Evolutionary conservation across 768 basidiomycete genomes (phyloP), one percentile per base, ranked within the genome.

Genomic region (Termitomyces sp.): DNA sequence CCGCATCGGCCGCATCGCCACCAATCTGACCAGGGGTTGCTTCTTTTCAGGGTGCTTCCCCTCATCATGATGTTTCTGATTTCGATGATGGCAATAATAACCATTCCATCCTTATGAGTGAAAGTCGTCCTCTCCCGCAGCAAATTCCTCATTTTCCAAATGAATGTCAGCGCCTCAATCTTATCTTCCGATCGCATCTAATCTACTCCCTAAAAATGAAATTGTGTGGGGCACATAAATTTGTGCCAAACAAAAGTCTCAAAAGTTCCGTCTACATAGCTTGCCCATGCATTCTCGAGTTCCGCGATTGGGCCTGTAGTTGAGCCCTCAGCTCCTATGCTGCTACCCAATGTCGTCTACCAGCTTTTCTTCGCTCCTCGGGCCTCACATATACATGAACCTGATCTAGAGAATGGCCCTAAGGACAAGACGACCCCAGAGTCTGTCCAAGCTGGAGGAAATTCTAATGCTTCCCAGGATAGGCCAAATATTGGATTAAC

Each of bases 351-450:
- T 49, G 53, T 56, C 19, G 52, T 56, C 47, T 58, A 55, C 35
- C 56, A 60, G 32, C 59, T 61, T 32, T 58, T 62, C 37, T 54
- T 62, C 24, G 58, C 56, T 47, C 51, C 49, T 22, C 32, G 45
- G n/a, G 44, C 35, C 49, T 30, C 46, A n/a, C 49, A 34, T 34
- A 34, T 34, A 34, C 34, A 52, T 28, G 17, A 58, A 41, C 43
- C 34, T 14, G 61, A 64, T 42, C 58, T 58, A 15, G 63, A 64
- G 38, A 60, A 54, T 44, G 63, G 63, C 45, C 51, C 40, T 45
- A 44, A 45, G 24, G 15, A 37, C 17, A 51, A 42, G 17, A 10
- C 12, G 42, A 49, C n/a, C 19, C 19, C 19, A 15, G 53, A 51
- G 2, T 15, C 19, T 34, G 19, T 34, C 7, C 22, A 28, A 19